Conservation (phyloP, 2,329 filamentous ascomycete genomes). For the Fusarium brachygibbosum region DNA sequence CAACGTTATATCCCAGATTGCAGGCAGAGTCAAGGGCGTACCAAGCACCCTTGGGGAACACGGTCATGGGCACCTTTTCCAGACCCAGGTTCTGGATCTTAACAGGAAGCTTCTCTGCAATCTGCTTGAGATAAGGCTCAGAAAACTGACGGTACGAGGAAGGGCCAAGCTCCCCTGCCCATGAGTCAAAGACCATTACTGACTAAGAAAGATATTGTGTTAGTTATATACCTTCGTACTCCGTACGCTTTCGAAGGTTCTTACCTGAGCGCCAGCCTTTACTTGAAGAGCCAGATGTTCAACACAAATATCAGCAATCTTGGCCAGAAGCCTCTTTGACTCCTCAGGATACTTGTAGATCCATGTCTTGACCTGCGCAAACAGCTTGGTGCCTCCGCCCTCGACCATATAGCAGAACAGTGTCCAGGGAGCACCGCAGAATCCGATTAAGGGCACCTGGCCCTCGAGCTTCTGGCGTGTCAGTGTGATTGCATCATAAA, state of each 20-base stretch:
- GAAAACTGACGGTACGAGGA: constrained; percentile 86
- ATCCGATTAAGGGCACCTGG: constrained; percentile 92
- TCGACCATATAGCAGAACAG: constrained; percentile 99
- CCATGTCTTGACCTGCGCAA: constrained; percentile 96
- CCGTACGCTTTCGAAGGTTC: neutral
- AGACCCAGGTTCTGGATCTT: constrained; percentile 80
- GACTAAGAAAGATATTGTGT: constrained; percentile 63
- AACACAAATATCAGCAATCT: constrained; percentile 94
- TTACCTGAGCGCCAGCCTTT: constrained; percentile 88
- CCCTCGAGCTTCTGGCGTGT: constrained; percentile 90
- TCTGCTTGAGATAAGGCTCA: constrained; percentile 87
- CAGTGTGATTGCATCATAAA: constrained; percentile 94
- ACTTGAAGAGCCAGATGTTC: constrained; percentile 95
- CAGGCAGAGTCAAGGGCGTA: constrained; percentile 91
- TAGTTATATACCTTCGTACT: neutral
- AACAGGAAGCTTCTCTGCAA: constrained; percentile 82
- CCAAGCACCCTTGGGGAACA: constrained; percentile 98
- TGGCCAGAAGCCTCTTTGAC: constrained; percentile 84
- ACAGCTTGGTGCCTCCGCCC: constrained; percentile 94
- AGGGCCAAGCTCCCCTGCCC: constrained; percentile 94
- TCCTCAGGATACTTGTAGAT: constrained; percentile 89
- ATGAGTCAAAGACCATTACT: constrained; percentile 97
- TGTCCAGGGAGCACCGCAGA: constrained; percentile 97
- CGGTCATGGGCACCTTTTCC: constrained; percentile 92
- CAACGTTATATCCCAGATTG: constrained; percentile 90